These are phyloP conservation scores for Thelephora terrestris DNA, from an alignment of 1,284 basidiomycete species.

Conservation along the genomic window DNA sequence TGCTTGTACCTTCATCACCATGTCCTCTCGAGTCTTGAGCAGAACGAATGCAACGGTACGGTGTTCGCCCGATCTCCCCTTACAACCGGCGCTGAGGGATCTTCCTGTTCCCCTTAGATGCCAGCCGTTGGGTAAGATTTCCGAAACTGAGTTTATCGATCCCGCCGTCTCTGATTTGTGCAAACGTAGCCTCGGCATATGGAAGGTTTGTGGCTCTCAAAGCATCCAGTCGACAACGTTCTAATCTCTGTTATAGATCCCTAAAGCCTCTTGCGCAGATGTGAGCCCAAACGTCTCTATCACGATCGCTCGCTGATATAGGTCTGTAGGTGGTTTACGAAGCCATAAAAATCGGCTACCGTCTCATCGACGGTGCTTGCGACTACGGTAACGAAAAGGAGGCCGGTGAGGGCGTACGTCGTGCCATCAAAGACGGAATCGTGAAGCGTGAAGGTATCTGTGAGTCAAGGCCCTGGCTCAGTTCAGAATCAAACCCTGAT, in stretches of 20 bases:
- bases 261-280: constrained; percentile 46
- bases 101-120: constrained; percentile 31
- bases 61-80: too few relatives aligned
- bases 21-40: constrained; percentile 45
- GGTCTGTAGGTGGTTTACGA: constrained; percentile 48
- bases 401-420: constrained; percentile 63
- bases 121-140: constrained; percentile 45
- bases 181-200: constrained; percentile 49
- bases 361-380: constrained; percentile 75
- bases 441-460: constrained; percentile 72
- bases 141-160: constrained; percentile 1
- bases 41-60: constrained; percentile 50
- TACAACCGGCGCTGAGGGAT: constrained; percentile 6
- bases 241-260: constrained; percentile 12
- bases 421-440: constrained; percentile 67
- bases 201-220: constrained; percentile 38
- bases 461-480: constrained; percentile 24
- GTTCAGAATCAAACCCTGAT: constrained; percentile 1
- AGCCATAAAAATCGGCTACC: constrained; percentile 66
- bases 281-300: constrained; percentile 24
- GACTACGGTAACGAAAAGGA: constrained; percentile 87
- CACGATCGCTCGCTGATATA: constrained; percentile 1
- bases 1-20: constrained; percentile 12
- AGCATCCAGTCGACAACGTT: constrained; percentile 1
- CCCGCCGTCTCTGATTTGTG: neutral